Conservation (phyloP, 768 basidiomycete genomes). For the Mycena belliarum region DNA sequence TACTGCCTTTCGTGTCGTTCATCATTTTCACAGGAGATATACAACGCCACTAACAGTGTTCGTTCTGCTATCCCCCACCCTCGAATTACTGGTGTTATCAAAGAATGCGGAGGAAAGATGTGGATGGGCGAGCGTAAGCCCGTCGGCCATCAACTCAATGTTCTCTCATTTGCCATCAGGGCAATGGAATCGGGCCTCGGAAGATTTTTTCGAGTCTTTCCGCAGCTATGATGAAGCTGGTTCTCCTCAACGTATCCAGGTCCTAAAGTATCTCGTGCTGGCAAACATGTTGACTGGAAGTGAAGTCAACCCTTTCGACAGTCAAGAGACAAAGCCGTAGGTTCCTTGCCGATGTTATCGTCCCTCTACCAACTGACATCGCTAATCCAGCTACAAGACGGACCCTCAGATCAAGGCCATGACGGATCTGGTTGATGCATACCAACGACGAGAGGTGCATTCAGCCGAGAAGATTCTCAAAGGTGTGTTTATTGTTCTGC, state of each 20-base stretch:
- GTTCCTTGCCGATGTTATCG: slow-evolving; percentile 24
- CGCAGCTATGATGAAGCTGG: slow-evolving; percentile 98
- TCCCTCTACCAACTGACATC: background rate
- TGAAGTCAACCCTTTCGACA: slow-evolving; percentile 98
- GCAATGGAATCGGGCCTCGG: slow-evolving; percentile 95
- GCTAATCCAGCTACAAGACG: slow-evolving; percentile 74
- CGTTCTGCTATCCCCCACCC: slow-evolving; percentile 98
- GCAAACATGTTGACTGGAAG: slow-evolving; percentile 98
- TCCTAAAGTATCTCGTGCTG: slow-evolving; percentile 95
- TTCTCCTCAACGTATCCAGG: slow-evolving; percentile 94
- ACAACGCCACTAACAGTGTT: slow-evolving; percentile 91
- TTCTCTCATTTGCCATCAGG: slow-evolving; percentile 44
- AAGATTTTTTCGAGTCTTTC: slow-evolving; percentile 99
- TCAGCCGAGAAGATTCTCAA: slow-evolving; percentile 94
- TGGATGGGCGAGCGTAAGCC: slow-evolving; percentile 98
- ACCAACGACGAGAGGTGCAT: slow-evolving; percentile 95
- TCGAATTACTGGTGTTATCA: slow-evolving; percentile 97
- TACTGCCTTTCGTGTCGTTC: background rate
- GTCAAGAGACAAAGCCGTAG: slow-evolving; percentile 98
- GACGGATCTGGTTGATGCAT: slow-evolving; percentile 96
- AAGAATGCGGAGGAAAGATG: slow-evolving; percentile 99
- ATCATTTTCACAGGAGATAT: slow-evolving; percentile 73
- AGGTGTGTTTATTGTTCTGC: slow-evolving; percentile 46
- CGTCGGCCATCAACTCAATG: background rate
- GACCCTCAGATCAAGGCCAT: slow-evolving; percentile 97